A percentile compares a stretch with the other conserved stretches of the same genome.
These are phyloP conservation scores for Castanea mollissima DNA, from an alignment of 306 rosid species.

Conservation along the genomic window DNA sequence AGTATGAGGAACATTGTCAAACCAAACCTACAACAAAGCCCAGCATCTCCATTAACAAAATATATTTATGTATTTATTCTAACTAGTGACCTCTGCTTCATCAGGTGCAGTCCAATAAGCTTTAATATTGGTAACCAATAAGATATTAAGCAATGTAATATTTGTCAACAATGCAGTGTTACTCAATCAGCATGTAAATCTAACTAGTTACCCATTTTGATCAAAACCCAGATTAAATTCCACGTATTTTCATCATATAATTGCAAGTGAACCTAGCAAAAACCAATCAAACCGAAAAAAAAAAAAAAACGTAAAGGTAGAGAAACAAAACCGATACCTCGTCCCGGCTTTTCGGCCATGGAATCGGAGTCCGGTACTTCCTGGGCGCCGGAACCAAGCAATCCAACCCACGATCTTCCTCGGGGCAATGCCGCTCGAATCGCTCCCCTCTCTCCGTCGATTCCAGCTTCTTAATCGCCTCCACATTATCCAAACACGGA, in stretches of 20 bases:
- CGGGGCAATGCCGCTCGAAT: conserved; percentile 86
- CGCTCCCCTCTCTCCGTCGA: conserved; percentile 69
- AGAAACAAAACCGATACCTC: conserved; percentile 51
- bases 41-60: not conserved
- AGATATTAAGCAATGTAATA: not conserved
- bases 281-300: not conserved
- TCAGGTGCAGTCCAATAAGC: not conserved
- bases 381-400: conserved; percentile 92
- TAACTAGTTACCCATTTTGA: not conserved
- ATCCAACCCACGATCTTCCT: conserved; percentile 44
- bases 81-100: no score
- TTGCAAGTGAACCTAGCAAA: not conserved
- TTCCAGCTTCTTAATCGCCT: conserved; percentile 55
- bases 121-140: not conserved
- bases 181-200: not conserved
- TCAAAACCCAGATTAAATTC: not conserved
- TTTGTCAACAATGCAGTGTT: not conserved
- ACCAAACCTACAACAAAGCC: conserved; percentile 69
- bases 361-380: conserved; percentile 71
- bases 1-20: conserved; percentile 82
- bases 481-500: conserved; percentile 84
- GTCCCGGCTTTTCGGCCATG: conserved; percentile 90
- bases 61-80: not conserved
- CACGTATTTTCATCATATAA: not conserved
- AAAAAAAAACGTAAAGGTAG: not conserved